Evolutionary conservation across 768 basidiomycete genomes (phyloP), one percentile per base, ranked within the genome.

Genomic region (Mycena metata): DNA sequence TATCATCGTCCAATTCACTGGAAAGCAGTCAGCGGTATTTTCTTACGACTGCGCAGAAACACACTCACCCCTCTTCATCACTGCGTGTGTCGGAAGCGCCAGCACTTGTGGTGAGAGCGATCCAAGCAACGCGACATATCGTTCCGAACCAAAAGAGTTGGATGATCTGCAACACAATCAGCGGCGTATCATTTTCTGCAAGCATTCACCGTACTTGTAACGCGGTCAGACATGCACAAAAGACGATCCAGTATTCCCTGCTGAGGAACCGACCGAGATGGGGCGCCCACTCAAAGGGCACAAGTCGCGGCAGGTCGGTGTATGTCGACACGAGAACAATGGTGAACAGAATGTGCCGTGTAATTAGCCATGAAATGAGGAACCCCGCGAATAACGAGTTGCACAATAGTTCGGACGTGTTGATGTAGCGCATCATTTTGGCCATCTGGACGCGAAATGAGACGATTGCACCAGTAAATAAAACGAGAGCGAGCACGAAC

Each of bases 381-480:
- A 97, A 99, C 69, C 86, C 74, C 35, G 83, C 92, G 76, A 99
- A 99, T 0, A 88, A 86, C 26, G 81, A 73, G 78, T 99, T 96
- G 61, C 92, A 93, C 16, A 88, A 76, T 21, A 86, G 79, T 71
- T 88, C 86, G 39, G 84, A 80, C 46, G 90, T 78, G 17, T 83
- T 82, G n/a, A 96, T 83, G 79, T 99, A 99, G 64, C 91, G 91
- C 69, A 94, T 79, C 93, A 99, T 97, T 79, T 99, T 99, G 12
- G 96, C 97, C 70, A 94, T 77, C 95, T 97, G 67, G 42, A 68
- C 23, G 43, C 33, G 12, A 36, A 21, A 11, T 55, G 16, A 15
- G n/a, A 30, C 6, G 7, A 7, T 24, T 42, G n/a, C 42, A n/a
- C 11, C n/a, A n/a, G 46, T 30, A 30, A 30, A 30, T 30, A 16